Percentiles rank a stretch among this genome's conserved stretches.
Conservation (phyloP, 2,329 filamentous ascomycete genomes). For the Venturia nashicola region DNA sequence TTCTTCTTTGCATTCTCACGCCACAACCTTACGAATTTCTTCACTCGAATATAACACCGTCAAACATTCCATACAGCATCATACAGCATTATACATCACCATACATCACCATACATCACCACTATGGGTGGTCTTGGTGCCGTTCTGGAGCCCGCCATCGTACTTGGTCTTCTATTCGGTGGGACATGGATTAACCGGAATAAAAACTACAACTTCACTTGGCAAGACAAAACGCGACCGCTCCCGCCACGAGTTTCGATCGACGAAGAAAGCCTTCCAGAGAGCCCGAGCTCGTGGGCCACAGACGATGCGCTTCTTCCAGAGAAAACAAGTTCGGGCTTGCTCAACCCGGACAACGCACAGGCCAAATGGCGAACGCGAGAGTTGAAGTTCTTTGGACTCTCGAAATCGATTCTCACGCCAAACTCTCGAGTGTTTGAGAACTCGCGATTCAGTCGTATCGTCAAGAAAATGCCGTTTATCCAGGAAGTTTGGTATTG, state of each 20-base stretch:
- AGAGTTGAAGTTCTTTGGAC: conserved; percentile 33
- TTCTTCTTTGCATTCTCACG: neutral
- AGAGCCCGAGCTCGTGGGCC: conserved; percentile 20
- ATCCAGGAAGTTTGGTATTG: conserved; percentile 67
- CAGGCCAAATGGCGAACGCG: conserved; percentile 36
- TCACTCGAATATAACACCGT: neutral
- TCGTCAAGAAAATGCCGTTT: conserved; percentile 58
- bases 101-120: neutral
- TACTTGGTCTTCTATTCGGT: conserved; percentile 46
- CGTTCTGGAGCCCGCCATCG: conserved; percentile 49
- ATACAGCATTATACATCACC: too few species aligned
- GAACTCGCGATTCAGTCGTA: conserved; percentile 47
- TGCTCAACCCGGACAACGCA: conserved; percentile 28
- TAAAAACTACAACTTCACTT: conserved; percentile 23
- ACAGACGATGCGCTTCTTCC: conserved; percentile 16
- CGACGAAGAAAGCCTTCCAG: conserved; percentile 1
- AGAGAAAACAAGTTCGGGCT: conserved; percentile 11
- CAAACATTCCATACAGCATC: neutral
- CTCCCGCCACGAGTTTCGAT: conserved; percentile 13
- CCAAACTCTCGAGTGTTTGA: conserved; percentile 52
- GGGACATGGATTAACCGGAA: conserved; percentile 52
- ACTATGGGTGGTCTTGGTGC: conserved; percentile 41
- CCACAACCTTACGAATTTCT: neutral
- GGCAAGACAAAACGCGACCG: neutral
- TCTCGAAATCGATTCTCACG: conserved; percentile 37